Evolutionary conservation across 495 filamentous ascomycete species (phyloP).

Genomic region (Corynascus novoguineensis): DNA sequence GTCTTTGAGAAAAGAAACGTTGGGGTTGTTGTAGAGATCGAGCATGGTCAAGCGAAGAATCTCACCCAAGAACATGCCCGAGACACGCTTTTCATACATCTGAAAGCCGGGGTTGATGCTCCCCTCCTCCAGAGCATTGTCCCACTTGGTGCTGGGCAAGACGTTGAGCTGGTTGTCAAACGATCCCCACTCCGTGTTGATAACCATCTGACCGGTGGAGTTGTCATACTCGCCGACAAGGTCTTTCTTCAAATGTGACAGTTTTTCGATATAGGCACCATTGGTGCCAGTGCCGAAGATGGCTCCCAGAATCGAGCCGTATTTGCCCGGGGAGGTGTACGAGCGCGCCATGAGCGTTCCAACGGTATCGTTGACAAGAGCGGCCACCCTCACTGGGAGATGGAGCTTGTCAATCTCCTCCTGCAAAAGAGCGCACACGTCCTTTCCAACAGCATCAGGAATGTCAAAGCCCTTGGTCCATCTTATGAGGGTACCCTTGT

Average conservation of each 20-base stretch:
- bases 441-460: constrained; percentile 82
- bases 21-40: constrained; percentile 55
- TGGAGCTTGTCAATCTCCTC: constrained; percentile 80
- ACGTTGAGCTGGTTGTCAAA: constrained; percentile 91
- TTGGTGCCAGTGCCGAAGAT: constrained; percentile 96
- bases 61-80: constrained; percentile 97
- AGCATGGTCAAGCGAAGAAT: constrained; percentile 76
- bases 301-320: constrained; percentile 78
- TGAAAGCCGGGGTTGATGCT: constrained; percentile 92
- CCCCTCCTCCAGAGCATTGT: constrained; percentile 67
- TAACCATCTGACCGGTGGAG: constrained; percentile 86
- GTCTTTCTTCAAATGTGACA: constrained; percentile 62
- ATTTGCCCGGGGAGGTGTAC: constrained; percentile 86
- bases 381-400: constrained; percentile 87
- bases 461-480: constrained; percentile 99
- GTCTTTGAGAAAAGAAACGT: constrained; percentile 62
- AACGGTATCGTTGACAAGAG: constrained; percentile 95
- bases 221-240: constrained; percentile 64
- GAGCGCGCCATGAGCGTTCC: constrained; percentile 96
- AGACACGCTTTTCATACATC: constrained; percentile 98
- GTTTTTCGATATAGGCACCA: constrained; percentile 82
- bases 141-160: constrained; percentile 80
- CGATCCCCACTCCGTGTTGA: constrained; percentile 98
- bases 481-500: constrained; percentile 83
- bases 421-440: constrained; percentile 88